Evolutionary conservation across 2,329 filamentous ascomycete genomes (phyloP).

Genomic region (Harringtonia aguacate): DNA sequence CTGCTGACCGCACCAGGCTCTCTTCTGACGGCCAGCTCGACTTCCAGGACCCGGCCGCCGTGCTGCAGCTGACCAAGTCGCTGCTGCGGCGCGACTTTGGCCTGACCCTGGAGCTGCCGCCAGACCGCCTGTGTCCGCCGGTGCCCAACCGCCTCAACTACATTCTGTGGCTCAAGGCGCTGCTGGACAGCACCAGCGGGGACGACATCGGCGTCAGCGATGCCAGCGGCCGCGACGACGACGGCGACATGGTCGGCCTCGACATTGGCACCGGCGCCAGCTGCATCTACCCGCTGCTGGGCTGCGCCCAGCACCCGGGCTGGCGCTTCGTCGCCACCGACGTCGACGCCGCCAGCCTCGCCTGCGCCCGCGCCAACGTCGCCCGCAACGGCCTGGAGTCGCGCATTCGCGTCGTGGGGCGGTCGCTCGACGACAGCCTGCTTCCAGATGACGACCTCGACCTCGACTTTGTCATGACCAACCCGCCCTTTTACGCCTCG

Average conservation of each 20-base stretch:
- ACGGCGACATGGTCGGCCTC: constrained; percentile 49
- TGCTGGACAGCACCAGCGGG: constrained; percentile 60
- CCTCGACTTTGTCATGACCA: constrained; percentile 85
- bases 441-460: constrained; percentile 38
- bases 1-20: too few relatives aligned
- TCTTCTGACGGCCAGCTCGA: constrained; percentile 47
- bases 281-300: constrained; percentile 82
- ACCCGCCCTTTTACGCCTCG: constrained; percentile 89
- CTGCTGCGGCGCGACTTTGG: constrained; percentile 68
- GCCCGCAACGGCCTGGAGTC: constrained; percentile 50
- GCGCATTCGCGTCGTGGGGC: constrained; percentile 54
- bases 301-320: constrained; percentile 49
- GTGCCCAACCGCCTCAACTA: constrained; percentile 77
- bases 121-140: constrained; percentile 76
- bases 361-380: constrained; percentile 58
- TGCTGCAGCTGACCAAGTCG: constrained; percentile 73
- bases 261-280: constrained; percentile 89
- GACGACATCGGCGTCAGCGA: constrained; percentile 24
- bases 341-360: constrained; percentile 60
- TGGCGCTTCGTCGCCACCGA: constrained; percentile 75
- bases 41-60: constrained; percentile 66
- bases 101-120: constrained; percentile 58
- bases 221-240: neutral
- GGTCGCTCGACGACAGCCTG: constrained; percentile 36
- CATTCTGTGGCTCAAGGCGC: constrained; percentile 73